These are phyloP conservation scores for Colletotrichum orchidophilum DNA, from an alignment of 2,329 filamentous ascomycete genomes.

Conservation along the genomic window DNA sequence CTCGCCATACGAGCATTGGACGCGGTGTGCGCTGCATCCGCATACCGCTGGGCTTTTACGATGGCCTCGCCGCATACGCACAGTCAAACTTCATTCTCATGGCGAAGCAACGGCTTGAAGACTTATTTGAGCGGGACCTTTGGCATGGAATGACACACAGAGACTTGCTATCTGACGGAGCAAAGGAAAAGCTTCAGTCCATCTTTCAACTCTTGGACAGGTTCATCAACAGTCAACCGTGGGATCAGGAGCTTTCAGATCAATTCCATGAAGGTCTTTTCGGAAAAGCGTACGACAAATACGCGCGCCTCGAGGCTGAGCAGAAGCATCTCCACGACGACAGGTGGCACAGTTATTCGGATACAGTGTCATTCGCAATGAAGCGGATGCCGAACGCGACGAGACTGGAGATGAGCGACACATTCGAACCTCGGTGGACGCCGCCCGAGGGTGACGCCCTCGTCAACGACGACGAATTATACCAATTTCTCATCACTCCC, in stretches of 20 bases:
- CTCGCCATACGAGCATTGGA: background rate
- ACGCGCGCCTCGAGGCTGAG: background rate
- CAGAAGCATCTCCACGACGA: background rate
- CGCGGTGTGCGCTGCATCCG: background rate
- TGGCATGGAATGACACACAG: background rate
- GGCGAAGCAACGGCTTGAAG: background rate
- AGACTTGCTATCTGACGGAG: background rate
- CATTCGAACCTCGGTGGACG: background rate
- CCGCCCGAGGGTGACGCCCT: background rate
- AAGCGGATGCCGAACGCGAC: background rate
- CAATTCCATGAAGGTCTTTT: background rate
- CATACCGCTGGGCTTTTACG: background rate
- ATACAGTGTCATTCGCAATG: background rate
- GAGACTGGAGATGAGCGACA: background rate
- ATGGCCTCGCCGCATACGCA: background rate
- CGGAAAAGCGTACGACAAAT: background rate
- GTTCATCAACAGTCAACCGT: background rate
- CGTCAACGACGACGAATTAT: background rate
- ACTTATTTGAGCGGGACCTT: background rate
- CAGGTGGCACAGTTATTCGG: background rate
- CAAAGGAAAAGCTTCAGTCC: background rate
- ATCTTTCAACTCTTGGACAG: background rate
- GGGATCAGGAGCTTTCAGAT: background rate
- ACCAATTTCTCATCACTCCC: background rate
- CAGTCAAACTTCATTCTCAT: background rate